A percentile compares a stretch with the other conserved stretches of the same genome.
Conservation (phyloP, 352 stramenopile species). For the Blastocystis sp. region DNA sequence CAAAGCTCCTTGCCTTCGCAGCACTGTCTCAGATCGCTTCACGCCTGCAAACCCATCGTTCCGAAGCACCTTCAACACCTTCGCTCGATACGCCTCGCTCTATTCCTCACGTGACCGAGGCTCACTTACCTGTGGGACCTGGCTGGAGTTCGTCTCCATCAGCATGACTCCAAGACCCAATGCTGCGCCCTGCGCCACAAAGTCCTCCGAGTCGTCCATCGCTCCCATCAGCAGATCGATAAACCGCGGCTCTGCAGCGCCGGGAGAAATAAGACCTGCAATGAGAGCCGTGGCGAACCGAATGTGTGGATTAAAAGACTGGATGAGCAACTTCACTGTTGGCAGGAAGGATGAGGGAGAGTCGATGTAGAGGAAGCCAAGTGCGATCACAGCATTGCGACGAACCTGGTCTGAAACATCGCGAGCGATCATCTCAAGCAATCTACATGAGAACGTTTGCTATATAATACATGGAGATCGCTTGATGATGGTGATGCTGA, state of each 20-base stretch:
- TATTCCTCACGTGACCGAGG: neutral
- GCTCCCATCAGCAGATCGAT: neutral
- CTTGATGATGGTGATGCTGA: neutral
- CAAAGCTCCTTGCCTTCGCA: neutral
- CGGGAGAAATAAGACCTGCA: neutral
- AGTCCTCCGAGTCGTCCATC: slow-evolving; percentile 41
- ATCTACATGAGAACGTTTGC: slow-evolving; percentile 69
- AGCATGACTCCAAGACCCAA: slow-evolving; percentile 1
- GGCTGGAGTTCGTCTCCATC: neutral
- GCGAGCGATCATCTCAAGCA: slow-evolving; percentile 94
- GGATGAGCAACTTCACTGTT: slow-evolving; percentile 88
- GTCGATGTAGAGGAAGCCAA: slow-evolving; percentile 88
- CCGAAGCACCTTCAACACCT: neutral
- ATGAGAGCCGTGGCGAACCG: slow-evolving; percentile 93
- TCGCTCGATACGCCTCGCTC: neutral
- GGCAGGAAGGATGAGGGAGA: slow-evolving; percentile 77
- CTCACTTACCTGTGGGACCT: neutral
- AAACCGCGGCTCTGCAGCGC: neutral
- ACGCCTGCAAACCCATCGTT: neutral
- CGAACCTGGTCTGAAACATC: slow-evolving; percentile 97
- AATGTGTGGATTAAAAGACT: slow-evolving; percentile 98
- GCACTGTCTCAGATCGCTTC: neutral
- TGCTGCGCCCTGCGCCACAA: slow-evolving; percentile 7
- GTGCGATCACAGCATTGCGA: slow-evolving; percentile 88
- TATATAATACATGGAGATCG: neutral